Evolutionary conservation across 179 eudicot genomes (phyloP), one percentile per base, ranked within the genome.

Genomic region (Patellifolia procumbens): DNA sequence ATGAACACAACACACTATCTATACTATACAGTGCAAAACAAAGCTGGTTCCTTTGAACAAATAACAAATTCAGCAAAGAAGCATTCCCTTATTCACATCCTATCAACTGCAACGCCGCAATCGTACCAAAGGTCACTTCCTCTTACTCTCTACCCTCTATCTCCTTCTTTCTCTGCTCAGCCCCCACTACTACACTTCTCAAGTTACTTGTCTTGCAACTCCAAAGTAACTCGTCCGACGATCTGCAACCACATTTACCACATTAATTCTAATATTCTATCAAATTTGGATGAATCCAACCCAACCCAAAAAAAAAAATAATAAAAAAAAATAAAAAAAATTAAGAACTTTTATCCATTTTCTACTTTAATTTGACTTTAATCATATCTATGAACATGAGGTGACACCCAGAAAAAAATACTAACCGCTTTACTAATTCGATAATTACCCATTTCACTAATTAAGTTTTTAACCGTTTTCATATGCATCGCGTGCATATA

Each of bases 1-100:
- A 62, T 2, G 7, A 68, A 62, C 65, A 71, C 68, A 68, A 62
- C 65, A 71, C 68, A 17, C 29, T 62, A 37, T 34, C 62, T 24
- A 62, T 5, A 31, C 46, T 7, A 64, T 49, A 49, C 62, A 62
- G n/a, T n/a, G n/a, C n/a, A n/a, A n/a, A 68, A 68, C 74, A 28
- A 45, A 32, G n/a, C 68, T 42, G 31, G 8, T 9, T 59, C 74
- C 24, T 75, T 75, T 55, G 16, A 19, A 55, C 11, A 20, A 55
- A 20, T 48, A 35, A 35, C 64, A 49, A 61, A 70, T 32, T 49
- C 52, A 74, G 48, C 42, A 13, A 15, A 55, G 68, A 15, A 26
- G 26, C 56, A 61, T 28, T 20, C 55, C 55, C 22, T 20, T 51
- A 51, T 16, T 19, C 56, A 51, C 56, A 16, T 3, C 45, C 45